A percentile compares a stretch with the other conserved stretches of the same genome.
Conservation (phyloP, 345 rosid species). For the Laguncularia racemosa region DNA sequence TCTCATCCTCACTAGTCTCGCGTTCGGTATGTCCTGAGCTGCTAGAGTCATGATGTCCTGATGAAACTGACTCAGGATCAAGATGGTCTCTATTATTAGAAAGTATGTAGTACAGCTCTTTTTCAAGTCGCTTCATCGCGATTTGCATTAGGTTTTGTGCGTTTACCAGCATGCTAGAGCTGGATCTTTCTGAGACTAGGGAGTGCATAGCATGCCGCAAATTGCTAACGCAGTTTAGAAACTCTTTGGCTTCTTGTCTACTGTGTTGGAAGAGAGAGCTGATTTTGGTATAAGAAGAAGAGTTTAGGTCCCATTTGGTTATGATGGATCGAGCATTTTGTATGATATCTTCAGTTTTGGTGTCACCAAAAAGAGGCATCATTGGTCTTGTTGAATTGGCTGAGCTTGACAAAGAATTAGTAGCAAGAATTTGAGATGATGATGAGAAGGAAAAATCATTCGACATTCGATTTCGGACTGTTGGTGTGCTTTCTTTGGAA, state of each 20-base stretch:
- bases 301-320: conserved; percentile 45
- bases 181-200: conserved; percentile 27
- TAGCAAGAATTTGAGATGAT: conserved; percentile 2
- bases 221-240: conserved; percentile 28
- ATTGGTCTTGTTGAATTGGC: conserved; percentile 10
- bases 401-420: conserved; percentile 5
- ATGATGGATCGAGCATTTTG: conserved; percentile 40
- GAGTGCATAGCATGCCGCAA: conserved; percentile 53
- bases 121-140: conserved; percentile 22
- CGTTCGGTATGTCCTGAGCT: not conserved
- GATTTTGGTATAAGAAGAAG: conserved; percentile 26
- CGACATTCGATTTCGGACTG: too few relatives aligned
- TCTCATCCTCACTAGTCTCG: not conserved
- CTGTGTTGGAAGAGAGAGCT: conserved; percentile 28
- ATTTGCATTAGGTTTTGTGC: conserved; percentile 23
- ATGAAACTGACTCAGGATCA: conserved; percentile 6
- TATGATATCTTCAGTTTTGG: conserved; percentile 39
- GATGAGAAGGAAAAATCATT: conserved; percentile 2
- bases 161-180: conserved; percentile 37
- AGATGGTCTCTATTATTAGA: conserved; percentile 10
- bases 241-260: conserved; percentile 44
- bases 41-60: not conserved
- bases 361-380: conserved; percentile 17
- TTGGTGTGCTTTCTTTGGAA: not conserved
- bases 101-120: conserved; percentile 16